These are phyloP conservation scores for Leccinum fuscescens DNA, from an alignment of 1,284 basidiomycete genomes.

Conservation along the genomic window DNA sequence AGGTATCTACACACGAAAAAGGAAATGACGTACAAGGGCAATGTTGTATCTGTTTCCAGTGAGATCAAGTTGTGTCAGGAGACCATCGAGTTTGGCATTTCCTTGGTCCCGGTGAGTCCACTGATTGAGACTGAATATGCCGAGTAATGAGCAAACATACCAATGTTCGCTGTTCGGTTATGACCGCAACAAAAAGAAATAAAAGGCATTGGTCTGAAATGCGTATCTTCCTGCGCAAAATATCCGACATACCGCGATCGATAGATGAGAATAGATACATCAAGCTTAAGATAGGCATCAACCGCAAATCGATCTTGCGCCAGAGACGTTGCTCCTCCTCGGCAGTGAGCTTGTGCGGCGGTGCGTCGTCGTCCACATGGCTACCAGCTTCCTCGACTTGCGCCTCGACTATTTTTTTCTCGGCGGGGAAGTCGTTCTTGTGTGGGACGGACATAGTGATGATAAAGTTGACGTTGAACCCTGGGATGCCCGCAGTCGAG, in stretches of 20 bases:
- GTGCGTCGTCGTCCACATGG: background rate
- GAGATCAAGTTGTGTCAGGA: slow-evolving; percentile 51
- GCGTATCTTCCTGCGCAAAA: background rate
- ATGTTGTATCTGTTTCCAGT: slow-evolving; percentile 64
- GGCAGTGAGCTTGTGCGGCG: slow-evolving; percentile 9
- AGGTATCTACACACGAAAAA: background rate
- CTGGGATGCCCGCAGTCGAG: background rate
- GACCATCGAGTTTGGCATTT: slow-evolving; percentile 65
- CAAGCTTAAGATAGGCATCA: slow-evolving; percentile 63
- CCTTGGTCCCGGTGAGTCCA: slow-evolving; percentile 36
- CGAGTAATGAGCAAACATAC: slow-evolving; percentile 28
- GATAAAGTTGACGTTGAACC: background rate
- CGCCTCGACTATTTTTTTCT: background rate
- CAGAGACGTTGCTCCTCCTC: slow-evolving; percentile 59
- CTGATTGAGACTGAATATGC: background rate
- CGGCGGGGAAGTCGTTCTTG: background rate
- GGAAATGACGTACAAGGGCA: slow-evolving; percentile 49
- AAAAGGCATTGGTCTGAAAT: background rate
- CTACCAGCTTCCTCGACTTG: background rate
- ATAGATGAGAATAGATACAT: slow-evolving; percentile 61
- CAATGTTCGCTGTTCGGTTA: slow-evolving; percentile 50
- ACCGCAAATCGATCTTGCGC: slow-evolving; percentile 59
- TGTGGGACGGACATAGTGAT: background rate
- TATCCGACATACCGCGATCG: slow-evolving; percentile 49
- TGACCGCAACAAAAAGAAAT: background rate